Conservation (phyloP, 768 basidiomycete genomes). For the Tulasnella sp. region DNA sequence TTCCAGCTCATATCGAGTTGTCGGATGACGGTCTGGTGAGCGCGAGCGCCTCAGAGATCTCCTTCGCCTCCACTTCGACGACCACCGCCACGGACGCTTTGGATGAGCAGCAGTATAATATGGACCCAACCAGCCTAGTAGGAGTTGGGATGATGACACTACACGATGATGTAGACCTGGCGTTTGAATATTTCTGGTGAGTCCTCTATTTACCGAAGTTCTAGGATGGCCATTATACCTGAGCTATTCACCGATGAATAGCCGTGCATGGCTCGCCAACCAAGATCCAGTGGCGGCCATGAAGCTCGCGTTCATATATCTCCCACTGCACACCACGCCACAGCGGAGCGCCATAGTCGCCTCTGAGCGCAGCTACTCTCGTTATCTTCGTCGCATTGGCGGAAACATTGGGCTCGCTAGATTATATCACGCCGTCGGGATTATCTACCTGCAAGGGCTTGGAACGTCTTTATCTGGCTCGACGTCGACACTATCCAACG, state of each 20-base stretch:
- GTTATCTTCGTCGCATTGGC: slow-evolving; percentile 7
- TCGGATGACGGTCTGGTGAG: background rate
- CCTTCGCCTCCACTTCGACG: slow-evolving; percentile 5
- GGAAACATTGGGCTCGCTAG: slow-evolving; percentile 3
- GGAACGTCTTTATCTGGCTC: slow-evolving; percentile 1
- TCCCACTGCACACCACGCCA: slow-evolving; percentile 1
- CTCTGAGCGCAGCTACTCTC: background rate
- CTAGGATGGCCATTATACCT: background rate
- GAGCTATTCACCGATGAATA: background rate
- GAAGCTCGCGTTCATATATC: slow-evolving; percentile 7
- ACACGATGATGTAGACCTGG: slow-evolving; percentile 8
- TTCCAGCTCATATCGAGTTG: slow-evolving; percentile 4
- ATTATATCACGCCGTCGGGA: slow-evolving; percentile 7
- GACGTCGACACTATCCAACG: background rate
- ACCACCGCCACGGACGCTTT: background rate
- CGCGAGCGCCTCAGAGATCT: slow-evolving; percentile 4
- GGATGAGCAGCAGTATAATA: slow-evolving; percentile 9
- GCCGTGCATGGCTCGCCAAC: slow-evolving; percentile 11
- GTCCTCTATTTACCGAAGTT: background rate
- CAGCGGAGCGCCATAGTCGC: slow-evolving; percentile 2
- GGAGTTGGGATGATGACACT: slow-evolving; percentile 4
- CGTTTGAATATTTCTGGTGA: slow-evolving; percentile 15
- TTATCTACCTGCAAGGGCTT: slow-evolving; percentile 4
- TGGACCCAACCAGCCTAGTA: slow-evolving; percentile 13
- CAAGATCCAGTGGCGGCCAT: slow-evolving; percentile 10